Evolutionary conservation across 2,329 filamentous ascomycete species (phyloP).

Genomic region (Phialophora tarda): DNA sequence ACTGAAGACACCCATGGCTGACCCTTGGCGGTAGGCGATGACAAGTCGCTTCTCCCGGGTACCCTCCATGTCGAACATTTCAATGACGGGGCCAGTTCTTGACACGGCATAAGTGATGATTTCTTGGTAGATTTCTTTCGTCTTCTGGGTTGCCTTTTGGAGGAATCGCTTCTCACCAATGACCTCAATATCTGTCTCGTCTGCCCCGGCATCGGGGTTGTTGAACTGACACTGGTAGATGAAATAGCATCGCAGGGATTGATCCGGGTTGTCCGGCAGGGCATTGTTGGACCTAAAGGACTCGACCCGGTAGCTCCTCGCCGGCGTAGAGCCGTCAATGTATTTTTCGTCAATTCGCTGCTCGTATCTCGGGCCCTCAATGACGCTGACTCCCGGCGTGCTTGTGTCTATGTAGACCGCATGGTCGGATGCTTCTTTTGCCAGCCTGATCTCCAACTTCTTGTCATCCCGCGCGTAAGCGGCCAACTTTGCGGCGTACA

Average conservation of each 20-base stretch:
- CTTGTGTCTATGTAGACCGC: constrained; percentile 99
- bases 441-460: constrained; percentile 88
- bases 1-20: constrained; percentile 91
- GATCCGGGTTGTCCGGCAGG: constrained; percentile 74
- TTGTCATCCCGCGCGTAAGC: constrained; percentile 93
- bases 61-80: constrained; percentile 94
- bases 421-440: constrained; percentile 93
- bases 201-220: constrained; percentile 71
- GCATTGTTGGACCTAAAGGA: constrained; percentile 91
- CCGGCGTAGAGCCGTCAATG: constrained; percentile 75
- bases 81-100: constrained; percentile 91
- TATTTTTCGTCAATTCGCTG: constrained; percentile 94
- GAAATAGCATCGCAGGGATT: constrained; percentile 95
- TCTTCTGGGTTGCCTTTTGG: constrained; percentile 94
- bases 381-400: constrained; percentile 77
- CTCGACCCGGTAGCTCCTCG: constrained; percentile 87
- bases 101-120: constrained; percentile 84
- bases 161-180: constrained; percentile 94
- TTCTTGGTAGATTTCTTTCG: constrained; percentile 92
- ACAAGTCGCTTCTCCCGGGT: constrained; percentile 92
- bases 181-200: constrained; percentile 86
- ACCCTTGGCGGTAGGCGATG: constrained; percentile 90
- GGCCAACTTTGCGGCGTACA: constrained; percentile 96
- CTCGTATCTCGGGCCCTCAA: constrained; percentile 87
- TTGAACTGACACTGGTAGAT: constrained; percentile 96